These are phyloP conservation scores for Microcos paniculata DNA, from an alignment of 345 rosid species.

Conservation along the genomic window DNA sequence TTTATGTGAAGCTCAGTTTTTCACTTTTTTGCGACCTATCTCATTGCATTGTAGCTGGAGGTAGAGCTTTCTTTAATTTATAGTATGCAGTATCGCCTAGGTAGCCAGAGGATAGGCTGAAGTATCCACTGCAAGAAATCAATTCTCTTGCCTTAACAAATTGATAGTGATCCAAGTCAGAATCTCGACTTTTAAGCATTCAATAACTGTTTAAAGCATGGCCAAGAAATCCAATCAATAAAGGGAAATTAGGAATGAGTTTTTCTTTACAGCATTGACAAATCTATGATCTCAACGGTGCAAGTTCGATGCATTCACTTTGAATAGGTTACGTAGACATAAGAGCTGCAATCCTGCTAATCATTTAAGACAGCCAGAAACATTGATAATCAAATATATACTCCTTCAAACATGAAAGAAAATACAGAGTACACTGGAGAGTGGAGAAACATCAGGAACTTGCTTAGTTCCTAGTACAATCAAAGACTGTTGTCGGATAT, in stretches of 20 bases:
- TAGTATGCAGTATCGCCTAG: not conserved
- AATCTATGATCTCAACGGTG: not conserved
- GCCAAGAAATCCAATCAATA: too few relatives aligned
- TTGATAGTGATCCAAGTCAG: too few relatives aligned
- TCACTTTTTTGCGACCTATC: not conserved
- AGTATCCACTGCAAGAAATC: too few relatives aligned
- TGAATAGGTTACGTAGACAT: not conserved
- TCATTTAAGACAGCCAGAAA: not conserved
- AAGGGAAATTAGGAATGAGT: not conserved
- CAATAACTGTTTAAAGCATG: not conserved
- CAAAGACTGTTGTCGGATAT: not conserved
- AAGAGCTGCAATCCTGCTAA: not conserved
- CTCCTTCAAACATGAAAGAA: not conserved
- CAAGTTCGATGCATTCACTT: not conserved
- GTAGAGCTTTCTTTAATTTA: not conserved
- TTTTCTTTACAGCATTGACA: not conserved
- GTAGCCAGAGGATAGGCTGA: too few relatives aligned
- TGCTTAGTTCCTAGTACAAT: not conserved
- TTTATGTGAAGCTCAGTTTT: not conserved
- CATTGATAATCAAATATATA: not conserved
- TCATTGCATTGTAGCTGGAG: not conserved
- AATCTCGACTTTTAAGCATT: too few relatives aligned
- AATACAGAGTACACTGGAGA: not conserved
- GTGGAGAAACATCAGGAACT: not conserved
- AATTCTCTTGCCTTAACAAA: too few relatives aligned